Evolutionary conservation across 371 early-diverging fungal species (phyloP).

Genomic region (Mortierella sp.): DNA sequence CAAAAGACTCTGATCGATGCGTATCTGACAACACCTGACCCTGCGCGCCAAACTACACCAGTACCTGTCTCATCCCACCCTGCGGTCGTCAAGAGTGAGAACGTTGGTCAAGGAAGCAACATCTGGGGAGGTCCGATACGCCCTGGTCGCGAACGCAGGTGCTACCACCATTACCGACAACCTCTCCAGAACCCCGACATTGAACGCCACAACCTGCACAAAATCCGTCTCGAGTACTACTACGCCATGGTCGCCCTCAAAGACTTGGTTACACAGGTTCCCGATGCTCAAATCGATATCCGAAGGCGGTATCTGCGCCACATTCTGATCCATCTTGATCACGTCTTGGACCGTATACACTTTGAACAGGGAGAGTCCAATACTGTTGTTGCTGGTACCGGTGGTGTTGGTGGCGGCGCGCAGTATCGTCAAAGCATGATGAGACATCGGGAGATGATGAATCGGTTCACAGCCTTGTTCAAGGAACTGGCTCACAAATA

Average conservation of each 20-base stretch:
- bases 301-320: background rate
- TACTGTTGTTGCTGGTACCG: background rate
- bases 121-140: background rate
- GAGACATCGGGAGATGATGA: background rate
- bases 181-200: background rate
- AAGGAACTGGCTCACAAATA: background rate
- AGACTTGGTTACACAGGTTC: background rate
- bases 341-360: background rate
- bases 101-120: too few species aligned
- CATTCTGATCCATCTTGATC: background rate
- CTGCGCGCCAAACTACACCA: background rate
- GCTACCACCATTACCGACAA: too few species aligned
- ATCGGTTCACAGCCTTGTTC: background rate
- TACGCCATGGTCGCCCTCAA: background rate
- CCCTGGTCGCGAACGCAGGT: too few species aligned
- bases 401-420: background rate
- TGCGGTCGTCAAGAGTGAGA: background rate
- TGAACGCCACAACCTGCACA: background rate
- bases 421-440: background rate
- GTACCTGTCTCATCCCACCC: background rate
- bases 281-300: background rate
- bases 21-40: background rate
- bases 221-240: background rate
- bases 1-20: background rate
- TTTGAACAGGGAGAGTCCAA: background rate